Evolutionary conservation across 2,329 filamentous ascomycete species (phyloP).

Genomic region (Colletotrichum sp.): DNA sequence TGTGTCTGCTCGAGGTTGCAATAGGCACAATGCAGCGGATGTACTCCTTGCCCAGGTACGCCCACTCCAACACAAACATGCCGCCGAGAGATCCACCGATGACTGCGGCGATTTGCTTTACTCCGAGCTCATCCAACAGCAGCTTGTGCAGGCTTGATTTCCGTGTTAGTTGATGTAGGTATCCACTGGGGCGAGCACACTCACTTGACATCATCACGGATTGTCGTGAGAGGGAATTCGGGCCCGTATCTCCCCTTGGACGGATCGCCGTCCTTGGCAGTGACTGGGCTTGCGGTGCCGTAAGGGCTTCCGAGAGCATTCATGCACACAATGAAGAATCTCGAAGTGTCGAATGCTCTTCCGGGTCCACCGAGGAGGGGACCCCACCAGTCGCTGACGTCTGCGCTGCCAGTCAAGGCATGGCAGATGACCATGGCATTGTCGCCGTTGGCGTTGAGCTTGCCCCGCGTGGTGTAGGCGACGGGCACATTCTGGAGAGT

Average conservation of each 20-base stretch:
- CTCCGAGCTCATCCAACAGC: conserved; percentile 79
- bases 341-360: conserved; percentile 79
- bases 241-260: conserved; percentile 84
- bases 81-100: conserved; percentile 87
- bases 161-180: neutral
- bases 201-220: conserved; percentile 93
- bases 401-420: conserved; percentile 83
- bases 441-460: conserved; percentile 61
- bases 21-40: conserved; percentile 83
- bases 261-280: conserved; percentile 81
- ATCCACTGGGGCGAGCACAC: conserved; percentile 65
- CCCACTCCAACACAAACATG: conserved; percentile 91
- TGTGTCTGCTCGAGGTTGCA: conserved; percentile 83
- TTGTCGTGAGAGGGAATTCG: conserved; percentile 94
- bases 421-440: conserved; percentile 83
- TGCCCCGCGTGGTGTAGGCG: conserved; percentile 70
- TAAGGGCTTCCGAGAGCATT: conserved; percentile 88
- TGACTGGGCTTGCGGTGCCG: conserved; percentile 87
- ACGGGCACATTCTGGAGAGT: conserved; percentile 78
- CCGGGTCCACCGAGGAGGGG: conserved; percentile 80
- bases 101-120: conserved; percentile 78
- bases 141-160: conserved; percentile 73
- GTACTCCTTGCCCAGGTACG: conserved; percentile 88
- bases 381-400: conserved; percentile 90
- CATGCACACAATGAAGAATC: conserved; percentile 87